Evolutionary conservation across 768 basidiomycete genomes (phyloP).

Genomic region (Hypholoma sublateritium): DNA sequence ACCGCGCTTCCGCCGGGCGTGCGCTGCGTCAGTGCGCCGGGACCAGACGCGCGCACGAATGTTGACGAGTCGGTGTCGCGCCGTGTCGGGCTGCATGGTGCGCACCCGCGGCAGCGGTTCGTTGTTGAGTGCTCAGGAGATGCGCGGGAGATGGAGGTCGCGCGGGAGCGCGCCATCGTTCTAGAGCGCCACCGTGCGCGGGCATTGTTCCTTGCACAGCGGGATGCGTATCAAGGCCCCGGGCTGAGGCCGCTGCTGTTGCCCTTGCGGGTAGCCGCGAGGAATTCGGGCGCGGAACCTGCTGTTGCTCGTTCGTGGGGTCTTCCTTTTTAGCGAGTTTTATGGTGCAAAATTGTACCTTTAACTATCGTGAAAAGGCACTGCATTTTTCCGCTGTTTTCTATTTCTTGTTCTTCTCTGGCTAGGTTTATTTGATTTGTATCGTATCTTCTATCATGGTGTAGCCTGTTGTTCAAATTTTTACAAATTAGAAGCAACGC

Average conservation of each 20-base stretch:
- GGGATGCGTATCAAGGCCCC: background rate
- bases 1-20: background rate
- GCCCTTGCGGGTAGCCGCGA: slow-evolving; percentile 3
- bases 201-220: slow-evolving; percentile 1
- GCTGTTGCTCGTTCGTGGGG: slow-evolving; percentile 4
- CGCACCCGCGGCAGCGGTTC: slow-evolving; percentile 1
- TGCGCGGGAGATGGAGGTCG: background rate
- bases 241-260: slow-evolving; percentile 1
- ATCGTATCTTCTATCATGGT: no score
- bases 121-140: background rate
- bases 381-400: background rate
- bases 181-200: slow-evolving; percentile 3
- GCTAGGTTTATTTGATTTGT: background rate
- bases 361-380: no score
- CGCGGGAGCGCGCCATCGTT: background rate
- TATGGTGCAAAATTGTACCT: no score
- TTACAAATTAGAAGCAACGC: no score
- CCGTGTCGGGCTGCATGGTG: slow-evolving; percentile 3
- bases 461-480: no score
- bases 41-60: background rate
- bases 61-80: background rate
- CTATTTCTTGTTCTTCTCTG: background rate
- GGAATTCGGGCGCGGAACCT: background rate
- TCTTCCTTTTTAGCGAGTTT: background rate
- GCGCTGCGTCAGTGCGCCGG: background rate